A percentile compares a stretch with the other conserved stretches of the same genome.
Evolutionary conservation across 2,329 filamentous ascomycete species (phyloP).

Genomic region (Cercospora beticola): DNA sequence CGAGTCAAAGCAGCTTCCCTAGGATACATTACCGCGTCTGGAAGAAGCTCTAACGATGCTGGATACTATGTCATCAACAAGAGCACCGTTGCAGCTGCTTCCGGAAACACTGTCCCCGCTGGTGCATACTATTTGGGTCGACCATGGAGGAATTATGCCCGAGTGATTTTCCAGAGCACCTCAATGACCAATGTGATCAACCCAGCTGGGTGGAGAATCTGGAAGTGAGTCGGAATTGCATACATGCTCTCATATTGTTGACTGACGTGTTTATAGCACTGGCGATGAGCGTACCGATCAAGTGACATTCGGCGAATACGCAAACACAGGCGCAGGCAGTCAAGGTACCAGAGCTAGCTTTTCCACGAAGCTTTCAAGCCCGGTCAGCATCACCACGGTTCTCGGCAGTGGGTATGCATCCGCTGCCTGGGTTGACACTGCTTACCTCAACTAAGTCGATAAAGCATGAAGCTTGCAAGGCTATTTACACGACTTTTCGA

Average conservation of each 20-base stretch:
- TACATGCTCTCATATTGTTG: background rate
- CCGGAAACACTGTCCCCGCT: conserved; percentile 39
- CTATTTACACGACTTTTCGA: background rate
- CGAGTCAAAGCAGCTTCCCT: conserved; percentile 43
- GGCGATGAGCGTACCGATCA: conserved; percentile 51
- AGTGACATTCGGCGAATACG: conserved; percentile 60
- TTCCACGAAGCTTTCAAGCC: conserved; percentile 41
- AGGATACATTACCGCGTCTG: conserved; percentile 50
- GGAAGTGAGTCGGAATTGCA: conserved; percentile 42
- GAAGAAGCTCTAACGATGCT: conserved; percentile 43
- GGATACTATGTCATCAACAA: conserved; percentile 60
- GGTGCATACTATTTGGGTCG: conserved; percentile 54
- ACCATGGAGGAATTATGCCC: conserved; percentile 53
- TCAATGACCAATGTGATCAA: conserved; percentile 58
- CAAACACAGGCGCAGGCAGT: conserved; percentile 59
- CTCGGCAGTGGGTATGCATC: conserved; percentile 46
- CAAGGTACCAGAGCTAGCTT: conserved; percentile 55
- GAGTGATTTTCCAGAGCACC: conserved; percentile 55
- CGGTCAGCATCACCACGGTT: conserved; percentile 48
- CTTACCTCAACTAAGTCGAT: background rate
- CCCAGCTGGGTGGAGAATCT: conserved; percentile 57
- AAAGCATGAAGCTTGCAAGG: background rate
- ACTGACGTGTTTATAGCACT: conserved; percentile 16
- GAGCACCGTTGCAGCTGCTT: conserved; percentile 47
- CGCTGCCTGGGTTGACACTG: conserved; percentile 44